Percentiles rank a stretch among this genome's conserved stretches.
Evolutionary conservation across 345 rosid genomes (phyloP).

Genomic region (Linum lewisii): DNA sequence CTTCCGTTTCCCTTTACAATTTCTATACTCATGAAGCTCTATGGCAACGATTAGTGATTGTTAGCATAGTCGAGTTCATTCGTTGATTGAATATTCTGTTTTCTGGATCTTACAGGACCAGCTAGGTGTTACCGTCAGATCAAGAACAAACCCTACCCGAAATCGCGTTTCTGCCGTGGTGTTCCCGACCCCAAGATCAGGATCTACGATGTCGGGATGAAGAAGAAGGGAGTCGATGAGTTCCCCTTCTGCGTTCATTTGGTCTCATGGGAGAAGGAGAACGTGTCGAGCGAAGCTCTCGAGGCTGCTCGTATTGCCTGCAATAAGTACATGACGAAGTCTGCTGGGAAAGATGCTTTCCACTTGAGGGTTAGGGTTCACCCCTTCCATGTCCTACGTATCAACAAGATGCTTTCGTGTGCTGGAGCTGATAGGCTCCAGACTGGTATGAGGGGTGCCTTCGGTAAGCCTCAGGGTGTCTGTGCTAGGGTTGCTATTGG

Average conservation of each 20-base stretch:
- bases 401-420: conserved; percentile 5
- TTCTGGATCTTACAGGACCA: neutral
- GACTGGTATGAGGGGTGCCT: conserved; percentile 8
- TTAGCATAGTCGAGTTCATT: neutral
- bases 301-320: conserved; percentile 7
- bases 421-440: conserved; percentile 8
- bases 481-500: conserved; percentile 6
- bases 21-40: neutral
- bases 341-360: conserved; percentile 5
- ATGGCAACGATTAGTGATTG: neutral
- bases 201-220: conserved; percentile 6
- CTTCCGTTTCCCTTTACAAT: neutral
- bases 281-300: conserved; percentile 2
- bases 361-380: conserved; percentile 5
- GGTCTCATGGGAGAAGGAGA: conserved; percentile 7
- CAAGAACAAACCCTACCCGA: conserved; percentile 8
- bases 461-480: conserved; percentile 6
- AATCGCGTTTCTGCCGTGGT: conserved; percentile 3
- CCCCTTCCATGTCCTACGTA: conserved; percentile 3
- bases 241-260: conserved; percentile 5
- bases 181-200: conserved; percentile 6
- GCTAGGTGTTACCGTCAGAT: conserved; percentile 8
- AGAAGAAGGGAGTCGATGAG: conserved; percentile 7
- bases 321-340: conserved; percentile 6
- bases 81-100: neutral